Percentiles rank a stretch among this genome's conserved stretches.
Conservation (phyloP, 106 monocot genomes). For the Dendrobium huoshanense region DNA sequence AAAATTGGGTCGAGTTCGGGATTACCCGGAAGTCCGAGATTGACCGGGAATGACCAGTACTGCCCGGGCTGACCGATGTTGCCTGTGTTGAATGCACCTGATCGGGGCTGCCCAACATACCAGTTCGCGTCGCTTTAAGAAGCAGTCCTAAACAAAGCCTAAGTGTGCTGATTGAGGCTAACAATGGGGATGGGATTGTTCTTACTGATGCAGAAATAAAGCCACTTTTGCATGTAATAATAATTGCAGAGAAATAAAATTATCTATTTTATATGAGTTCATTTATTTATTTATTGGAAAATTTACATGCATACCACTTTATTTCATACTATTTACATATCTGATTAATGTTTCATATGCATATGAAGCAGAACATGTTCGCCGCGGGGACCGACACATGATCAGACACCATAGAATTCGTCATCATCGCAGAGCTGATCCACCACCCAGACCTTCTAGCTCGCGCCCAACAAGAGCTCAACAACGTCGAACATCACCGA, state of each 20-base stretch:
- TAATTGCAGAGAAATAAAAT: background rate
- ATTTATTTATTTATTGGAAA: too few relatives aligned
- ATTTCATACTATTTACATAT: too few relatives aligned
- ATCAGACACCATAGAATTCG: conserved; percentile 18
- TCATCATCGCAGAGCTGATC: conserved; percentile 20
- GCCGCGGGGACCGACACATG: conserved; percentile 25
- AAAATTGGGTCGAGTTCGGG: too few relatives aligned
- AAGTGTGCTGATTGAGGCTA: conserved; percentile 27
- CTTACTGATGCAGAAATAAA: conserved; percentile 34
- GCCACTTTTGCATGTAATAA: conserved; percentile 5
- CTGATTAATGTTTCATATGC: background rate
- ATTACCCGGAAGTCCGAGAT: too few relatives aligned
- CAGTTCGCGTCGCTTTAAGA: too few relatives aligned
- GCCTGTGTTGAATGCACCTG: too few relatives aligned
- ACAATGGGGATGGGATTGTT: conserved; percentile 4
- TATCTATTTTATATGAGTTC: background rate
- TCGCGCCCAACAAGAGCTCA: conserved; percentile 18
- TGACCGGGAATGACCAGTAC: too few relatives aligned
- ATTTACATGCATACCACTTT: too few relatives aligned
- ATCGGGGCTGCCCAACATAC: too few relatives aligned
- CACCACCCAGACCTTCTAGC: conserved; percentile 14
- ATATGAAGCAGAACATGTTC: conserved; percentile 20
- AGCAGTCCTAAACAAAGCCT: too few relatives aligned
- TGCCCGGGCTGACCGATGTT: too few relatives aligned
- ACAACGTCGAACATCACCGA: conserved; percentile 20